Conservation (phyloP, 2,329 filamentous ascomycete species). For the Huntiella bhutanensis region DNA sequence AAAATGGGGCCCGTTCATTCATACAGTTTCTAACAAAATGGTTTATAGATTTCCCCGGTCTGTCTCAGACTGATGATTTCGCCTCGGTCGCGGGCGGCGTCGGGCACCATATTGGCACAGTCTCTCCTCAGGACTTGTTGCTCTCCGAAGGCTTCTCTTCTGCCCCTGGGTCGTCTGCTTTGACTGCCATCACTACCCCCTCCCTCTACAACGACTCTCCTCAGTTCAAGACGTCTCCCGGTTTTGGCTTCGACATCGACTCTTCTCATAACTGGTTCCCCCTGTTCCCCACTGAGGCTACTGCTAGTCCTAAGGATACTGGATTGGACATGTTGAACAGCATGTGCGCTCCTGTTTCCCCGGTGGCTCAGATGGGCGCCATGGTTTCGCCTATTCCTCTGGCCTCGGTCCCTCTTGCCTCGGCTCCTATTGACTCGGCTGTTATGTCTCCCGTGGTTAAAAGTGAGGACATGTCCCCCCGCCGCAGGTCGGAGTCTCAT, state of each 20-base stretch:
- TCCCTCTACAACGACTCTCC: slow-evolving; percentile 63
- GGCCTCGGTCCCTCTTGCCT: neutral
- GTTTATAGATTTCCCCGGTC: slow-evolving; percentile 36
- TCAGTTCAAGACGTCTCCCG: slow-evolving; percentile 56
- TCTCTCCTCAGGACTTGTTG: slow-evolving; percentile 69
- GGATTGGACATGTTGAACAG: slow-evolving; percentile 4
- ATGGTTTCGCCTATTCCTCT: neutral
- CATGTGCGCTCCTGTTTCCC: slow-evolving; percentile 7
- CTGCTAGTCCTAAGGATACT: slow-evolving; percentile 12
- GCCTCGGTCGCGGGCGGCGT: slow-evolving; percentile 17
- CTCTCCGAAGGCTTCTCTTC: slow-evolving; percentile 49
- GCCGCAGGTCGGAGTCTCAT: slow-evolving; percentile 4
- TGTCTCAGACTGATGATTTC: slow-evolving; percentile 34
- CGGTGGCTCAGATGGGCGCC: neutral
- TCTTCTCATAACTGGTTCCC: slow-evolving; percentile 47
- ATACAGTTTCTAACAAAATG: slow-evolving; percentile 2
- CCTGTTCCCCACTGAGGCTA: slow-evolving; percentile 40
- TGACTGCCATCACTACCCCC: slow-evolving; percentile 73
- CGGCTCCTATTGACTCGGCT: neutral
- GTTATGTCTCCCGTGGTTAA: neutral
- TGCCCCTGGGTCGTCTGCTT: slow-evolving; percentile 60
- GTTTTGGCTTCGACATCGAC: slow-evolving; percentile 45
- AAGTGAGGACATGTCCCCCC: neutral
- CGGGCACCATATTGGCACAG: slow-evolving; percentile 40
- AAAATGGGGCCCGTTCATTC: slow-evolving; percentile 22